Conservation (phyloP, 495 filamentous ascomycete genomes). For the Aspergillus hancockii region DNA sequence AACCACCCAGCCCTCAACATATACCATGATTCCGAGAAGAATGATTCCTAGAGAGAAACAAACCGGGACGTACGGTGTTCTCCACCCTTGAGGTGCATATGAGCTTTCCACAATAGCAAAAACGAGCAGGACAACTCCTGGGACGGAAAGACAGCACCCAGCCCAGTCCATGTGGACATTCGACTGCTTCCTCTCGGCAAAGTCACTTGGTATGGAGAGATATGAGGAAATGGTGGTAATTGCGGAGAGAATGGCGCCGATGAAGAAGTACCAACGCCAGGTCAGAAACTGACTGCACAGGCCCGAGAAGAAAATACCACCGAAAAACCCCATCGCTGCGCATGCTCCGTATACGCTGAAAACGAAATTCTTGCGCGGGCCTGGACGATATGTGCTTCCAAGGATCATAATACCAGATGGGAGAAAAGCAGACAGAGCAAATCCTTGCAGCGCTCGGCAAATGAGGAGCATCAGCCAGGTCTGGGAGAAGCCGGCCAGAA, state of each 20-base stretch:
- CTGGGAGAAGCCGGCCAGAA: conserved; percentile 71
- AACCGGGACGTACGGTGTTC: conserved; percentile 68
- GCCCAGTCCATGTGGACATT: conserved; percentile 70
- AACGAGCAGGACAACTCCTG: conserved; percentile 69
- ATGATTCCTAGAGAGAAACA: conserved; percentile 61
- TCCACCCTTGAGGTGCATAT: conserved; percentile 69
- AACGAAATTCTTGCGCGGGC: conserved; percentile 81
- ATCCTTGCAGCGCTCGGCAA: conserved; percentile 74
- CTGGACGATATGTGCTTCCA: conserved; percentile 78
- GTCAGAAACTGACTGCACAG: conserved; percentile 60
- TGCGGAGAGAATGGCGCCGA: conserved; percentile 60
- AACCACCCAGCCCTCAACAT: conserved; percentile 77
- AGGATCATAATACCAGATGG: conserved; percentile 79
- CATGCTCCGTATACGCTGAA: conserved; percentile 80
- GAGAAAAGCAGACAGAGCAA: conserved; percentile 76
- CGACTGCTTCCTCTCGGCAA: conserved; percentile 44
- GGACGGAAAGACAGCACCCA: conserved; percentile 63
- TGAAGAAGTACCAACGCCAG: conserved; percentile 83
- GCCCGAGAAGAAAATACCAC: conserved; percentile 80
- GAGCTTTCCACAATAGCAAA: conserved; percentile 78
- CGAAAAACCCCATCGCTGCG: conserved; percentile 77
- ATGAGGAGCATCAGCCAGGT: conserved; percentile 74
- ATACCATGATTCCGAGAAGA: conserved; percentile 48
- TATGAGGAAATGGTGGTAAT: conserved; percentile 56
- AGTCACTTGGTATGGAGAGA: conserved; percentile 68